A percentile compares a stretch with the other conserved stretches of the same genome.
These are phyloP conservation scores for Picea abies DNA, from an alignment of 83 land plant genomes.

Conservation along the genomic window DNA sequence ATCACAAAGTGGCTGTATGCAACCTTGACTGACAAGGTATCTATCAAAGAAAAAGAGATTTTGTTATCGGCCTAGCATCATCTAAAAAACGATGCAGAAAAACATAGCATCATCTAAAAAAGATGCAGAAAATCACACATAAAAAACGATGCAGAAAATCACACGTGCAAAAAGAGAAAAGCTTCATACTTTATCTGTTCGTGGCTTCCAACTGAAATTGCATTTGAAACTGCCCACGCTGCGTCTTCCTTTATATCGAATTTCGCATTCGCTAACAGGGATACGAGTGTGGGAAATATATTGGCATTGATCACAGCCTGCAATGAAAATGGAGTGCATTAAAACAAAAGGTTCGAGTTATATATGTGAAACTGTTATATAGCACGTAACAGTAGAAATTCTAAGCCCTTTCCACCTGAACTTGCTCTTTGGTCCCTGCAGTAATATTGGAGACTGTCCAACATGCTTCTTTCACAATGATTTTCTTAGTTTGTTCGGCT, in stretches of 20 bases:
- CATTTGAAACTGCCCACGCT: slow-evolving; percentile 75
- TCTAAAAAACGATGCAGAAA: no score
- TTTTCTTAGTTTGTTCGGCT: slow-evolving; percentile 44
- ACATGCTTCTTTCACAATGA: slow-evolving; percentile 66
- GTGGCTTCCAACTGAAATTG: slow-evolving; percentile 72
- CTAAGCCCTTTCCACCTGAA: slow-evolving; percentile 35
- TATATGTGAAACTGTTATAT: no score
- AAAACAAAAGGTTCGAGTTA: no score
- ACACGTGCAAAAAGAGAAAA: not conserved
- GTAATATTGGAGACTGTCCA: slow-evolving; percentile 75
- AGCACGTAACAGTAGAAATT: no score
- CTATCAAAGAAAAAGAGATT: slow-evolving; percentile 11
- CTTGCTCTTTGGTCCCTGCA: slow-evolving; percentile 62
- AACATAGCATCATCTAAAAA: no score
- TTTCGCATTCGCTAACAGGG: slow-evolving; percentile 51
- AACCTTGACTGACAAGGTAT: slow-evolving; percentile 53
- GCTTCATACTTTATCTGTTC: slow-evolving; percentile 64
- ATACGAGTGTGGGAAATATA: slow-evolving; percentile 45
- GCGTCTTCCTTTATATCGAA: slow-evolving; percentile 68
- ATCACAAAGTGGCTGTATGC: slow-evolving; percentile 66
- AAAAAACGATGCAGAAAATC: not conserved
- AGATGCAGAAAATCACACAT: no score
- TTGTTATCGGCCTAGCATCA: no score
- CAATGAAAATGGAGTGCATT: no score
- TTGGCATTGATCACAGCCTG: slow-evolving; percentile 39